Evolutionary conservation across 2,329 filamentous ascomycete genomes (phyloP).

Genomic region (Phoma herbarum): DNA sequence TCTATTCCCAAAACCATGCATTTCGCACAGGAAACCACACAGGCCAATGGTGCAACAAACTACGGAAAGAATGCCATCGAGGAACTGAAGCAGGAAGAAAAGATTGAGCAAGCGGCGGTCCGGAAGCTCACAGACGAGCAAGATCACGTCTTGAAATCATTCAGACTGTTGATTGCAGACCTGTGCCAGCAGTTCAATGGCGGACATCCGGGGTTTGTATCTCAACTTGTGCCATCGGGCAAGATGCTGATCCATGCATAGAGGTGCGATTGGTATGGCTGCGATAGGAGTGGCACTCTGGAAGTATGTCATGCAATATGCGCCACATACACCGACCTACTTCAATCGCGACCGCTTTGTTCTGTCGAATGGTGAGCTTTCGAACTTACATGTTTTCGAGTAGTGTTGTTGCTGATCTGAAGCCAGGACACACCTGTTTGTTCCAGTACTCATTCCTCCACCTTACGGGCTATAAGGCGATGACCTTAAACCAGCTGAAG

Average conservation of each 20-base stretch:
- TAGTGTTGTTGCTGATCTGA: not conserved
- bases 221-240: not conserved
- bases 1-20: conserved; percentile 21
- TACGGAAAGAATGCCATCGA: conserved; percentile 39
- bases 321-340: conserved; percentile 62
- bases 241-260: conserved; percentile 29
- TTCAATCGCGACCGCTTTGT: conserved; percentile 72
- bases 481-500: conserved; percentile 67
- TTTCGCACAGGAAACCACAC: conserved; percentile 26
- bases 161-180: conserved; percentile 71
- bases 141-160: conserved; percentile 66
- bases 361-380: conserved; percentile 63
- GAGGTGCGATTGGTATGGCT: conserved; percentile 68
- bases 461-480: conserved; percentile 62
- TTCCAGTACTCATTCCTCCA: conserved; percentile 65
- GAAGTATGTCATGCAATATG: conserved; percentile 70
- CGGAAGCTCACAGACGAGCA: conserved; percentile 43
- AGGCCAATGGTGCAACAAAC: conserved; percentile 26
- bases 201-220: conserved; percentile 70
- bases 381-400: too few species aligned
- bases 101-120: conserved; percentile 29
- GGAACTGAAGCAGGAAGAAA: conserved; percentile 35
- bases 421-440: conserved; percentile 63
- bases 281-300: conserved; percentile 68
- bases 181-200: conserved; percentile 75